phyloP scores from a whole-genome alignment of 192 early-diverging fungal genomes.

The Umbelopsis vinacea region DNA sequence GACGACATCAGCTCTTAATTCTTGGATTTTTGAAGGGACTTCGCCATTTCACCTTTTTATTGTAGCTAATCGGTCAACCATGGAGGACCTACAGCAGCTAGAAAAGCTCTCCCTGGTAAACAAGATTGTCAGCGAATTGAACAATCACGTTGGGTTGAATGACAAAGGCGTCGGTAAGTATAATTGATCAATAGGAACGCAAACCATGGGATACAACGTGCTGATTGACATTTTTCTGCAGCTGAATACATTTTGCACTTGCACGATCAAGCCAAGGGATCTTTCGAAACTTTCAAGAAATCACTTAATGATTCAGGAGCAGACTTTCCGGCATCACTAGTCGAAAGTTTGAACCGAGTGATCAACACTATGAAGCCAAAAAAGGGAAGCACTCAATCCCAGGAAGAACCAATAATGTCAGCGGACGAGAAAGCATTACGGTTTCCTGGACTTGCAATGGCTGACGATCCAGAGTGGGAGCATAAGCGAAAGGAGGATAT shows the following conservation, averaged over 20 bases:
- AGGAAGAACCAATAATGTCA: constrained; percentile 27
- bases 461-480: constrained; percentile 52
- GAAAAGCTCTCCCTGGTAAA: constrained; percentile 89
- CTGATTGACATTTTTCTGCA: constrained; percentile 28
- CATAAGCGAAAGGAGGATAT: constrained; percentile 51
- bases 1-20: background rate
- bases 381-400: constrained; percentile 21
- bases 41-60: background rate
- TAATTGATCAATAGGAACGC: background rate
- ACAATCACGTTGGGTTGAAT: constrained; percentile 89
- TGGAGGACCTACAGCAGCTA: constrained; percentile 74
- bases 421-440: constrained; percentile 59
- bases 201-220: background rate
- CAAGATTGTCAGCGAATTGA: constrained; percentile 89
- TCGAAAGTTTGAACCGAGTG: constrained; percentile 84
- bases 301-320: constrained; percentile 72
- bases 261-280: constrained; percentile 69
- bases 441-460: constrained; percentile 82
- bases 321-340: constrained; percentile 84
- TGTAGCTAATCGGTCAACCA: constrained; percentile 23
- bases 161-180: constrained; percentile 75
- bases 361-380: constrained; percentile 84
- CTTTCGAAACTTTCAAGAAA: constrained; percentile 67
- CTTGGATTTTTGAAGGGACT: background rate
- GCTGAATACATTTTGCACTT: constrained; percentile 93